Conservation (phyloP, 495 filamentous ascomycete species). For the Parmelia sp. region DNA sequence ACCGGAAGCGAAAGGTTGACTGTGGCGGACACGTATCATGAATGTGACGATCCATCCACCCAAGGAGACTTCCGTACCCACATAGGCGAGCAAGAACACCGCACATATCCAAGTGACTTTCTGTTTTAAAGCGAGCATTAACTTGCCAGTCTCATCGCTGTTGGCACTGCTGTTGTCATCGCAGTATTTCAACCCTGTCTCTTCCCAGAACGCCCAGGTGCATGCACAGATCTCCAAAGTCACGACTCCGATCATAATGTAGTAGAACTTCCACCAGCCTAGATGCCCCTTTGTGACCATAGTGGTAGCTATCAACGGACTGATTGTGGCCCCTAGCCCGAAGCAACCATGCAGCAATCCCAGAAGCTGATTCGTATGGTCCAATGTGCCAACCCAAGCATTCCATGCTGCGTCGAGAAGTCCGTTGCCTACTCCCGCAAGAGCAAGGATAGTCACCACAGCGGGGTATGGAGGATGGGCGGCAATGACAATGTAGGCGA, state of each 20-base stretch:
- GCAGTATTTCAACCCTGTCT: conserved; percentile 56
- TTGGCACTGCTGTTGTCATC: conserved; percentile 36
- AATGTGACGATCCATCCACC: conserved; percentile 67
- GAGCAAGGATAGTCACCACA: conserved; percentile 49
- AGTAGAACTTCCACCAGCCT: conserved; percentile 57
- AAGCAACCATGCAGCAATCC: conserved; percentile 54
- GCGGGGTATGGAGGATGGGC: conserved; percentile 56
- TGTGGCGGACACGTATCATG: conserved; percentile 55
- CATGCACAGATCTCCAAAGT: conserved; percentile 51
- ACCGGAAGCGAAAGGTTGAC: conserved; percentile 48
- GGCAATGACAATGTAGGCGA: conserved; percentile 56
- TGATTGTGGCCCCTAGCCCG: conserved; percentile 51
- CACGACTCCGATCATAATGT: conserved; percentile 60
- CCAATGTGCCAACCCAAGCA: conserved; percentile 58
- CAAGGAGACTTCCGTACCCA: conserved; percentile 78
- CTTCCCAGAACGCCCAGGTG: conserved; percentile 58
- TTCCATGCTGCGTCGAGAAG: conserved; percentile 59
- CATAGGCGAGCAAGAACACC: conserved; percentile 71
- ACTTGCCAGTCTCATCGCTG: conserved; percentile 40
- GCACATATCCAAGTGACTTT: conserved; percentile 69
- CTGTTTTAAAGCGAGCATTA: conserved; percentile 51
- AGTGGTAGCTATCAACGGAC: conserved; percentile 51
- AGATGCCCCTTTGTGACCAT: conserved; percentile 45
- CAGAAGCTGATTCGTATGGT: conserved; percentile 53
- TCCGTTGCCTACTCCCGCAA: conserved; percentile 61